phyloP scores from a whole-genome alignment of 1,284 basidiomycete species.

The Rhodotorula sp. region DNA sequence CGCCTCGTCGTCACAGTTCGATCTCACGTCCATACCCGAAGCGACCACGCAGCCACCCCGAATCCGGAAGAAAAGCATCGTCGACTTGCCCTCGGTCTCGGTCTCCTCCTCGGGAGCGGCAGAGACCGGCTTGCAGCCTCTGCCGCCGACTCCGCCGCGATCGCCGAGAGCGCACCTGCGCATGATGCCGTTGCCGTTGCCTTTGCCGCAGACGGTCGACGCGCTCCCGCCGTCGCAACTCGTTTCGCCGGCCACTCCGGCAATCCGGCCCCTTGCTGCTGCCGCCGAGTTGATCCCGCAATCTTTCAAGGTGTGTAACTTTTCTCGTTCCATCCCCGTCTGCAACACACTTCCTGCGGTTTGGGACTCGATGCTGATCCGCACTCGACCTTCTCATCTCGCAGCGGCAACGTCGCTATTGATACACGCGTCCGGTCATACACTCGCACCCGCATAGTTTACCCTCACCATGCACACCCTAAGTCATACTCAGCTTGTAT shows the following conservation, averaged over 20 bases:
- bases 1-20: background rate
- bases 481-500: too few relatives aligned
- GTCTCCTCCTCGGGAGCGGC: background rate
- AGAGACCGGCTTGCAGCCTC: background rate
- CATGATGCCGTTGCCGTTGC: background rate
- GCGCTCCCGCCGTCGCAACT: background rate
- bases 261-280: background rate
- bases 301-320: background rate
- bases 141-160: background rate
- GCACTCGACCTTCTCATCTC: background rate
- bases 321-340: background rate
- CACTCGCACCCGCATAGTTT: too few relatives aligned
- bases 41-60: background rate
- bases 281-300: background rate
- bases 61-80: slow-evolving; percentile 6
- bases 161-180: background rate
- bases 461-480: too few relatives aligned
- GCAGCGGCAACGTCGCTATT: background rate
- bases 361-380: background rate
- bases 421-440: background rate
- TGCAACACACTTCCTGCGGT: too few relatives aligned
- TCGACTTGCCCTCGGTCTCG: slow-evolving; percentile 6
- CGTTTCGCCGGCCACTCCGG: background rate
- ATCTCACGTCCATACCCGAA: background rate
- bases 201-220: background rate